A percentile compares a stretch with the other conserved stretches of the same genome.
Evolutionary conservation across 148 eudicot genomes (phyloP).

Genomic region (Polygonum maritimum): DNA sequence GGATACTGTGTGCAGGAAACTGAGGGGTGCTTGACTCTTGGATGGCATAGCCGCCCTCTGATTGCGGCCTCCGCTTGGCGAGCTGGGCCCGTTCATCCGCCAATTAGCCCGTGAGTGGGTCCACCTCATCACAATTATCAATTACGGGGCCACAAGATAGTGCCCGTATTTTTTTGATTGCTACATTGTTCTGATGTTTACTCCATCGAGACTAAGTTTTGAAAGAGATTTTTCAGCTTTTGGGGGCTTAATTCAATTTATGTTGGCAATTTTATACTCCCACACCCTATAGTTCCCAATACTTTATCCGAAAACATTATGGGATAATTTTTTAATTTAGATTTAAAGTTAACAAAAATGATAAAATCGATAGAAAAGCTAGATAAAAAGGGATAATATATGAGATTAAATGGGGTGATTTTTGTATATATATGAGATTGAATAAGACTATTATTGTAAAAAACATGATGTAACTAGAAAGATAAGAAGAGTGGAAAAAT

Average conservation of each 20-base stretch:
- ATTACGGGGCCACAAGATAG: not conserved
- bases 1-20: slow-evolving; percentile 57
- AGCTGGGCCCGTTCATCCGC: slow-evolving; percentile 10
- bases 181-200: not conserved
- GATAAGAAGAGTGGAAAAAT: too few relatives aligned
- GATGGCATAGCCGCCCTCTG: slow-evolving; percentile 69
- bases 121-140: not conserved
- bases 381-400: too few relatives aligned
- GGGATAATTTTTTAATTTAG: too few relatives aligned
- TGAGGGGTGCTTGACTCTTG: slow-evolving; percentile 53
- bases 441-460: too few relatives aligned
- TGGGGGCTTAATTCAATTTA: not conserved
- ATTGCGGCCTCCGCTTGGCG: slow-evolving; percentile 69
- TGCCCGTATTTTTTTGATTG: not conserved
- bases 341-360: too few relatives aligned
- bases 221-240: not conserved
- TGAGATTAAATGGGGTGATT: too few relatives aligned
- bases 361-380: too few relatives aligned
- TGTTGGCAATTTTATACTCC: not conserved
- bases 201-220: not conserved
- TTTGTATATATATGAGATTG: too few relatives aligned
- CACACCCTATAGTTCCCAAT: too few relatives aligned
- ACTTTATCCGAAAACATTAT: too few relatives aligned
- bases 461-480: too few relatives aligned
- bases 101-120: not conserved